Conservation (phyloP, 495 filamentous ascomycete species). For the Xanthoparmelia taractica region DNA sequence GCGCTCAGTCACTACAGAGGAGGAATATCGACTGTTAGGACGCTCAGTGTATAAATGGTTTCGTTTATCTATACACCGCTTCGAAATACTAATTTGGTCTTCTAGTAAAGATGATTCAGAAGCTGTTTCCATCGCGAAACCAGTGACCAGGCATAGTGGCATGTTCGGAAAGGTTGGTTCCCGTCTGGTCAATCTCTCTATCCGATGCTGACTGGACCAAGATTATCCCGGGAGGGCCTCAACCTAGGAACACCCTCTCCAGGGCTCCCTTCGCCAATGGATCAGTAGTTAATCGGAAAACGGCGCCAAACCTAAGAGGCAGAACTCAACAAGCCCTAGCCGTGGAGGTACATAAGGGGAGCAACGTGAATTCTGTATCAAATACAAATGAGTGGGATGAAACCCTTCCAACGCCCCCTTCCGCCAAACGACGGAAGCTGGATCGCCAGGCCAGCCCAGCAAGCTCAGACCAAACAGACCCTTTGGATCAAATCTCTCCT, state of each 20-base stretch:
- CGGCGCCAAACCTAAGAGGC: neutral
- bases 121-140: constrained; percentile 14
- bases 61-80: neutral
- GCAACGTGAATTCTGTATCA: constrained; percentile 12
- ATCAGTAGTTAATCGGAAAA: constrained; percentile 3
- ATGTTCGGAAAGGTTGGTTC: constrained; percentile 3
- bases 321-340: constrained; percentile 6
- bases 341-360: constrained; percentile 10
- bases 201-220: neutral
- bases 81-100: neutral
- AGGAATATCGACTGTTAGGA: constrained; percentile 12
- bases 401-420: neutral
- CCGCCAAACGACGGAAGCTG: constrained; percentile 19
- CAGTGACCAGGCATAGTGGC: constrained; percentile 6
- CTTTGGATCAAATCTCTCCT: constrained; percentile 10
- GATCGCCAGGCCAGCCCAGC: constrained; percentile 7
- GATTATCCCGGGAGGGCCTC: constrained; percentile 10
- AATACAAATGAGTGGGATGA: neutral
- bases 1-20: neutral
- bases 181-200: neutral
- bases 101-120: constrained; percentile 9
- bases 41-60: neutral
- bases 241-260: constrained; percentile 21
- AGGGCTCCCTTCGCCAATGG: neutral
- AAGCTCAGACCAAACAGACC: constrained; percentile 12